Evolutionary conservation across 169 alveolate genomes (phyloP).

Genomic region (Plasmodium relictum): DNA sequence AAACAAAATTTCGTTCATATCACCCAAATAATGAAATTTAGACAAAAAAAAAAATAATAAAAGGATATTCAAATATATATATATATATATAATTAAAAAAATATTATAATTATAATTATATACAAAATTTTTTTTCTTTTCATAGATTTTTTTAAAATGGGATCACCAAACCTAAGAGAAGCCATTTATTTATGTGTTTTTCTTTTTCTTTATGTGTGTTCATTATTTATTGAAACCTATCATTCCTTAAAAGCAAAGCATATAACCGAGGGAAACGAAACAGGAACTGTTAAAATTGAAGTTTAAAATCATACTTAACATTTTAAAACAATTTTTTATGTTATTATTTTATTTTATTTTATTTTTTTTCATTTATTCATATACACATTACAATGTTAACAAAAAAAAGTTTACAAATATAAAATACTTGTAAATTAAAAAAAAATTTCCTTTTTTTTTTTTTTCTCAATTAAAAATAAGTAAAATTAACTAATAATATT

Average conservation of each 20-base stretch:
- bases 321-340: background rate
- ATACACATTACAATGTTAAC: no score
- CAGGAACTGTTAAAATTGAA: slow-evolving; percentile 38
- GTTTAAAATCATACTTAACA: slow-evolving; percentile 1
- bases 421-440: no score
- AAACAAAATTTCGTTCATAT: background rate
- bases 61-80: background rate
- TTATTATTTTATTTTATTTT: no score
- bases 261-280: background rate
- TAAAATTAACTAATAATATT: no score
- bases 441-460: no score
- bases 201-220: slow-evolving; percentile 25
- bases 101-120: no score
- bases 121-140: background rate
- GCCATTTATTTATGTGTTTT: slow-evolving; percentile 35
- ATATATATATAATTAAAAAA: background rate
- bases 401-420: no score
- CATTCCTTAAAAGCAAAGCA: slow-evolving; percentile 6
- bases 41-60: no score
- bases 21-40: no score
- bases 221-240: slow-evolving; percentile 39
- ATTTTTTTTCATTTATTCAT: no score
- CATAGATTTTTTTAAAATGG: slow-evolving; percentile 2
- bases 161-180: background rate
- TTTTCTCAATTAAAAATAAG: no score